These are phyloP conservation scores for Zoysia pacifica DNA, from an alignment of 176 grass and related monocot genomes.

Conservation along the genomic window DNA sequence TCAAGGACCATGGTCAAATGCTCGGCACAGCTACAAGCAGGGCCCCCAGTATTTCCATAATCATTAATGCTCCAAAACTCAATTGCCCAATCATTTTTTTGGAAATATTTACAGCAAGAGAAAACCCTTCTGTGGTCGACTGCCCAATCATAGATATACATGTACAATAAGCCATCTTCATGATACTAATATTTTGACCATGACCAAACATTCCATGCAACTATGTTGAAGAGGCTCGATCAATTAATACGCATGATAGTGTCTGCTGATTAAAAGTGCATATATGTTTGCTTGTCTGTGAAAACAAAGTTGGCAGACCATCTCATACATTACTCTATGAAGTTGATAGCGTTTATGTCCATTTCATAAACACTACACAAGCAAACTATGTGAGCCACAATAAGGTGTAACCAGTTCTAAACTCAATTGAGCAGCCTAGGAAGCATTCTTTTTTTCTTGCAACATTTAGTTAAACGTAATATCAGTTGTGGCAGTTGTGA, in stretches of 20 bases:
- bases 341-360: neutral
- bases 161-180: neutral
- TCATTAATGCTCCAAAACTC: neutral
- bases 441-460: slow-evolving; percentile 3
- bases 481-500: neutral
- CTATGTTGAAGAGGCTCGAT: neutral
- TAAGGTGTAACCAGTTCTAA: neutral
- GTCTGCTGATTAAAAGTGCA: neutral
- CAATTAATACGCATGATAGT: neutral
- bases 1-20: neutral
- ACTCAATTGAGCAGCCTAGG: slow-evolving; percentile 17
- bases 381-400: neutral
- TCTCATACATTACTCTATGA: slow-evolving; percentile 1
- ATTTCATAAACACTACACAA: slow-evolving; percentile 1
- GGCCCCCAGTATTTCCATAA: neutral
- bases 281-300: neutral
- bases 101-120: too few relatives aligned
- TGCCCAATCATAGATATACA: neutral
- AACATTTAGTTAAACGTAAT: neutral
- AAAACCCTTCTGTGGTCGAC: too few relatives aligned
- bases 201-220: neutral
- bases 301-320: neutral
- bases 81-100: too few relatives aligned
- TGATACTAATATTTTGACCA: neutral
- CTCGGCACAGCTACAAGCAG: slow-evolving; percentile 5